Evolutionary conservation across 129 eudicot species (phyloP), one percentile per base, ranked within the genome.

Genomic region (Pulicaria dysenterica): DNA sequence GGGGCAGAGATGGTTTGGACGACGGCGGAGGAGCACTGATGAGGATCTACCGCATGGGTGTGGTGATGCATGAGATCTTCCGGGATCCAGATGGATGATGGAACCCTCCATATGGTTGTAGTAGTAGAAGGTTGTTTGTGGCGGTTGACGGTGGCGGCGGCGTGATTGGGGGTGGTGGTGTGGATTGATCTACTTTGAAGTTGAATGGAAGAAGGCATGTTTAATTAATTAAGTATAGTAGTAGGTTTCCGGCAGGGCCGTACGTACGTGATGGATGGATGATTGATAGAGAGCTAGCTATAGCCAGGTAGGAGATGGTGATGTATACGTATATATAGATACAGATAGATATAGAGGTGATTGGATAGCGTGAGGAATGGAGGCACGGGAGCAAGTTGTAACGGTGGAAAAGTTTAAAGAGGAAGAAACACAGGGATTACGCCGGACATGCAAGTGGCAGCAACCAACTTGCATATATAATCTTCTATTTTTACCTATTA

Each of bases 1-100:
- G 96, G 83, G 16, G 97, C 87, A 62, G 83, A 54, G 81, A 92
- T 86, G 57, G 84, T 66, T 65, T 84, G 89, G 47, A 85, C 78
- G 54, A 85, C 93, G 12, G 89, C 78, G 24, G 97, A 92, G 77
- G 89, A 84, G 81, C 91, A 84, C 91, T 84, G 93, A 74, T 83
- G 68, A 3, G 86, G 83, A 3, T 80, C 86, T 14, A 85, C 86
- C 16, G 70, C 82, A 85, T 88, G 97, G 54, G 86, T 86, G 86
- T 92, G 97, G 83, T 80, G 82, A 65, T 72, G 87, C 8, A 72
- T 38, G 8, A 86, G 76, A n/a, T 84, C 58, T 14, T 89, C 88
- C 0, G 96, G 92, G 24, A 86, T 48, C 2, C 54, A 36, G n/a
- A 75, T 71, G 12, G 96, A 66, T 0, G 87, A 77, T 0, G 91